These are phyloP conservation scores for Penstemon newberryi DNA, from an alignment of 257 asterid species.

Conservation along the genomic window DNA sequence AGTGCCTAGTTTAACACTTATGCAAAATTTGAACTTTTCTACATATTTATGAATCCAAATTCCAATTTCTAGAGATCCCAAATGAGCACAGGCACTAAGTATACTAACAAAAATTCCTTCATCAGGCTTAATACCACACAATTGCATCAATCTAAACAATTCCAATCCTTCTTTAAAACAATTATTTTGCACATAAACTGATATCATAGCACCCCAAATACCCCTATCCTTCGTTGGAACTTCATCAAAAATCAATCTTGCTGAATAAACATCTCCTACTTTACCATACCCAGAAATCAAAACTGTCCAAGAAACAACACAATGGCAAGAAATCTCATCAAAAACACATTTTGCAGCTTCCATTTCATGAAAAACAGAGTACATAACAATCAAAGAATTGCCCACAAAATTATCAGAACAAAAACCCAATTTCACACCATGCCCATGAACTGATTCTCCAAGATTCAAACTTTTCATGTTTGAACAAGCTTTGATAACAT, in stretches of 20 bases:
- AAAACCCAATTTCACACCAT: constrained; percentile 49
- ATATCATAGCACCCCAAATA: constrained; percentile 75
- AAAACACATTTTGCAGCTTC: constrained; percentile 53
- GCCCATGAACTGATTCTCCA: constrained; percentile 55
- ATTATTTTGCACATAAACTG: constrained; percentile 71
- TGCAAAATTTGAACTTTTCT: constrained; percentile 37
- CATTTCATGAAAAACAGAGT: constrained; percentile 51
- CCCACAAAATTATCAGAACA: constrained; percentile 47
- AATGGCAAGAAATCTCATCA: constrained; percentile 48
- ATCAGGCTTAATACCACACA: constrained; percentile 58
- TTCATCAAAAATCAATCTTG: constrained; percentile 66
- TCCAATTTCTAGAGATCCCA: constrained; percentile 50
- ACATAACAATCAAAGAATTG: constrained; percentile 51
- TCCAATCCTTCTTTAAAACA: constrained; percentile 69
- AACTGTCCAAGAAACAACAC: constrained; percentile 68
- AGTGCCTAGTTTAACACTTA: constrained; percentile 44
- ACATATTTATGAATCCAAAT: constrained; percentile 61
- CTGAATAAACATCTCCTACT: constrained; percentile 50
- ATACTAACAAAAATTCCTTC: constrained; percentile 58
- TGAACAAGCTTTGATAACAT: constrained; percentile 49
- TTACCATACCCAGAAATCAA: constrained; percentile 60
- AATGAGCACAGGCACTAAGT: constrained; percentile 31
- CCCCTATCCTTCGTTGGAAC: constrained; percentile 63
- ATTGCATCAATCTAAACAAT: constrained; percentile 64
- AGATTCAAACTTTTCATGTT: constrained; percentile 39